Conservation (phyloP, 2,329 filamentous ascomycete species). For the Metarhizium guizhouense region DNA sequence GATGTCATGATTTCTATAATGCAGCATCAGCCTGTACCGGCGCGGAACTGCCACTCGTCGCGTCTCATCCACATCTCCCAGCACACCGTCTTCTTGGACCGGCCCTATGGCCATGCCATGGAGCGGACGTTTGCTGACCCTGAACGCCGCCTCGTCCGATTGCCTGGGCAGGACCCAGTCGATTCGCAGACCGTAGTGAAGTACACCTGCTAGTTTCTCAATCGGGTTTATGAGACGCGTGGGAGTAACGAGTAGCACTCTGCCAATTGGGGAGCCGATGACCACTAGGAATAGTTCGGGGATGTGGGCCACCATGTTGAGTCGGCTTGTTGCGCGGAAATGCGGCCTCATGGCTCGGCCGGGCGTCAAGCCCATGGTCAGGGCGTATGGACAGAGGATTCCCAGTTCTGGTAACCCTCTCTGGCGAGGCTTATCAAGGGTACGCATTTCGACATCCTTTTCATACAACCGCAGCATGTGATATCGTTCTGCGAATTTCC, state of each 20-base stretch:
- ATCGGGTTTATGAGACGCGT: constrained; percentile 21
- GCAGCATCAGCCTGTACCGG: constrained; percentile 60
- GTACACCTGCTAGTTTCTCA: constrained; percentile 11
- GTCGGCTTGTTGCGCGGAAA: constrained; percentile 25
- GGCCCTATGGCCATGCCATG: constrained; percentile 61
- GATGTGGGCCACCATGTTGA: constrained; percentile 56
- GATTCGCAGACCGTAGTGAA: constrained; percentile 39
- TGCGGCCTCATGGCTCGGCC: constrained; percentile 13
- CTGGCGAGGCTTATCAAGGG: constrained; percentile 16
- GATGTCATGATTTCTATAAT: constrained; percentile 62
- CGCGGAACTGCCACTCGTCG: constrained; percentile 22
- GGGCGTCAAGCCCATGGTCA: constrained; percentile 17
- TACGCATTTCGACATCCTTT: constrained; percentile 38
- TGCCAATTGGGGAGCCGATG: constrained; percentile 56
- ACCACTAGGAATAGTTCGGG: constrained; percentile 63
- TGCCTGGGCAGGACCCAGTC: constrained; percentile 42
- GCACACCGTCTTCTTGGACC: constrained; percentile 37
- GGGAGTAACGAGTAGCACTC: constrained; percentile 55
- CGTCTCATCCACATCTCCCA: constrained; percentile 12
- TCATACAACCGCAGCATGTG: constrained; percentile 39
- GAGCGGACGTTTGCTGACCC: constrained; percentile 42
- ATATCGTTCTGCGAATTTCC: constrained; percentile 12
- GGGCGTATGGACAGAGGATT: constrained; percentile 20
- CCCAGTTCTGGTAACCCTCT: constrained; percentile 16
- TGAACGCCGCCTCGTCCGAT: constrained; percentile 33